Evolutionary conservation across 495 filamentous ascomycete species (phyloP).

Genomic region (Rostrohypoxylon terebratum): DNA sequence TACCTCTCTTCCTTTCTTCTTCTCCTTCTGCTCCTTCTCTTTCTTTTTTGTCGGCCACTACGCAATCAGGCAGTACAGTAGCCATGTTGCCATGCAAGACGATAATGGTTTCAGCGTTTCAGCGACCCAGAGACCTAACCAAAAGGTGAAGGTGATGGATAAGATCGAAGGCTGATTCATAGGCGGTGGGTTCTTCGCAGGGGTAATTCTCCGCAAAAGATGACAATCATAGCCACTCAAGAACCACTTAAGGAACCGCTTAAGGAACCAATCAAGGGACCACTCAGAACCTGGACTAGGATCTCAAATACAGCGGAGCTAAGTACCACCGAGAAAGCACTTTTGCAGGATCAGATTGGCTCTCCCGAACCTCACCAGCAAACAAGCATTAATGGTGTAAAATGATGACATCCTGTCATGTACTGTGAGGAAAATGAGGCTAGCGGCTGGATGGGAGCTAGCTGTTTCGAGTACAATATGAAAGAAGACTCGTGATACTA

Average conservation of each 20-base stretch:
- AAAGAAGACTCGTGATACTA: not conserved
- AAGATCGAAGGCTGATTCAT: conserved; percentile 36
- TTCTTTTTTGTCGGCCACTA: not conserved
- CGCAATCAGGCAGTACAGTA: conserved; percentile 20
- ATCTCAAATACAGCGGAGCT: conserved; percentile 35
- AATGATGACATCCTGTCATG: conserved; percentile 33
- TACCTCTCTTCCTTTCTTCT: not conserved
- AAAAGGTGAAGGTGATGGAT: conserved; percentile 32
- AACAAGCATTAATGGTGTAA: conserved; percentile 41
- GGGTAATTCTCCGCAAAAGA: conserved; percentile 44
- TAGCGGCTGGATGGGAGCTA: not conserved
- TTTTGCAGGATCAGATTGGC: conserved; percentile 44
- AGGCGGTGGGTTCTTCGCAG: conserved; percentile 20
- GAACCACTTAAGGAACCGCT: too few relatives aligned
- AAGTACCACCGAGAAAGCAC: conserved; percentile 40
- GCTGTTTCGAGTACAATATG: not conserved
- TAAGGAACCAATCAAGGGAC: not conserved
- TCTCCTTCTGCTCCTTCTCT: not conserved
- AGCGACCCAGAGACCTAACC: conserved; percentile 19
- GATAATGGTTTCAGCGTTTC: conserved; percentile 37
- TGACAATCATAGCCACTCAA: conserved; percentile 41
- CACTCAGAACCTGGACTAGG: conserved; percentile 32
- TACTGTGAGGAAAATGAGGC: conserved; percentile 3
- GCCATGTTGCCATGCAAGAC: conserved; percentile 20
- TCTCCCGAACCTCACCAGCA: conserved; percentile 31